phyloP scores from a whole-genome alignment of 371 early-diverging fungal species.

The Rhizomucor miehei region DNA sequence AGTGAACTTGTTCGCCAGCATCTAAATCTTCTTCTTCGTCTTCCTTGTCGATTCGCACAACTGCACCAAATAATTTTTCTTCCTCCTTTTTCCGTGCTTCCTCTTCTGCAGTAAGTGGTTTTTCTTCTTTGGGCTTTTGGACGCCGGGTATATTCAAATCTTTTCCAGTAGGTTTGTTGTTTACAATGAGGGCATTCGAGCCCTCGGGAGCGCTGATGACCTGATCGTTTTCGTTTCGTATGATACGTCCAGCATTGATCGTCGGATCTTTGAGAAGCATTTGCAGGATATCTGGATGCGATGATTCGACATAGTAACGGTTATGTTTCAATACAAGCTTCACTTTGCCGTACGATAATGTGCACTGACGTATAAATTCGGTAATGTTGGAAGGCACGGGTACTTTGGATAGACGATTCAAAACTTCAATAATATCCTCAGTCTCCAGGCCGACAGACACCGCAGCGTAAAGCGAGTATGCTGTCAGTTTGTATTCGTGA shows the following conservation, averaged over 20 bases:
- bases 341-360: slow-evolving; percentile 95
- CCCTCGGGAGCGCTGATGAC: slow-evolving; percentile 31
- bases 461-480: slow-evolving; percentile 99
- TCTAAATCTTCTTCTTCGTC: slow-evolving; percentile 73
- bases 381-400: slow-evolving; percentile 86
- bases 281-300: slow-evolving; percentile 84
- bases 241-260: slow-evolving; percentile 71
- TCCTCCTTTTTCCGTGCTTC: slow-evolving; percentile 40
- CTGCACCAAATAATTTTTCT: slow-evolving; percentile 56
- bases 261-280: slow-evolving; percentile 80
- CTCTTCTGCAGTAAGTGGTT: slow-evolving; percentile 22
- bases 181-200: slow-evolving; percentile 27
- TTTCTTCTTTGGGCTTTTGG: slow-evolving; percentile 35
- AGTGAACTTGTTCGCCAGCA: slow-evolving; percentile 70
- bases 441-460: slow-evolving; percentile 98
- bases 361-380: slow-evolving; percentile 89
- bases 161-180: slow-evolving; percentile 55
- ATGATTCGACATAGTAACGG: slow-evolving; percentile 92
- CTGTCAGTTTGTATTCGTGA: slow-evolving; percentile 98
- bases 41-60: slow-evolving; percentile 60
- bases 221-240: slow-evolving; percentile 44
- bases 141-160: slow-evolving; percentile 60
- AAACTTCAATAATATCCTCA: slow-evolving; percentile 91
- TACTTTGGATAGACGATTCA: slow-evolving; percentile 89
- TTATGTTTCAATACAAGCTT: slow-evolving; percentile 96